Percentiles rank a stretch among this genome's conserved stretches.
Conservation (phyloP, 2,329 filamentous ascomycete genomes). For the Aspergillus thermomutatus region DNA sequence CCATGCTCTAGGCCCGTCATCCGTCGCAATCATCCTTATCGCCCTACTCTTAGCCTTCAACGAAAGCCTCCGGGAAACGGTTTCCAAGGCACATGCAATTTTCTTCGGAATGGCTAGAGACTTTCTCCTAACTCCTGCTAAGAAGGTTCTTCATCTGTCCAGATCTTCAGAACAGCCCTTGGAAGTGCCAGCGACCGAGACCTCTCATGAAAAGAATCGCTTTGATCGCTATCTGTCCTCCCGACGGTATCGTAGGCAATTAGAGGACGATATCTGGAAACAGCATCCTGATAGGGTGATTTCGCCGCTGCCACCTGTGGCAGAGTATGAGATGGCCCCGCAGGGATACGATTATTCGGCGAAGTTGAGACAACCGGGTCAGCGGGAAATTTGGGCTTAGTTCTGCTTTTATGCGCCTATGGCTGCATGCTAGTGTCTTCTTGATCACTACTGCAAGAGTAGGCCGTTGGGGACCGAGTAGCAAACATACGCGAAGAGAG, state of each 20-base stretch:
- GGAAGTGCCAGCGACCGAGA: background rate
- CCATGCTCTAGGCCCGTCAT: conserved; percentile 34
- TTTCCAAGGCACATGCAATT: conserved; percentile 24
- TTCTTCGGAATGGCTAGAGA: conserved; percentile 19
- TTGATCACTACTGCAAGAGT: background rate
- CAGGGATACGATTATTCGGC: conserved; percentile 5
- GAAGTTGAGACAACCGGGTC: conserved; percentile 4
- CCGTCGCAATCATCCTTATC: conserved; percentile 49
- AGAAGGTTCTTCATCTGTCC: conserved; percentile 7
- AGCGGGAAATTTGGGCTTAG: background rate
- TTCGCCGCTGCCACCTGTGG: conserved; percentile 7
- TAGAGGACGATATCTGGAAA: conserved; percentile 32
- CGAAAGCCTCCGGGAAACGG: conserved; percentile 24
- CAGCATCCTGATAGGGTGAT: conserved; percentile 19
- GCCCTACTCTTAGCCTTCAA: conserved; percentile 58
- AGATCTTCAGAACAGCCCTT: background rate
- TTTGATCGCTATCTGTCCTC: conserved; percentile 26
- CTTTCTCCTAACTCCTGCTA: conserved; percentile 19
- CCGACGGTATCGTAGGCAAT: conserved; percentile 14
- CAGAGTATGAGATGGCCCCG: conserved; percentile 8
- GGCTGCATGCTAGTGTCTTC: background rate
- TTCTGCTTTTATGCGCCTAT: background rate
- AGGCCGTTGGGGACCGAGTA: background rate
- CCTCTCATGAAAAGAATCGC: conserved; percentile 18
- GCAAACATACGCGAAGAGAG: background rate